phyloP scores from a whole-genome alignment of 208 protist genomes.

The Trypanosoma lewisi region DNA sequence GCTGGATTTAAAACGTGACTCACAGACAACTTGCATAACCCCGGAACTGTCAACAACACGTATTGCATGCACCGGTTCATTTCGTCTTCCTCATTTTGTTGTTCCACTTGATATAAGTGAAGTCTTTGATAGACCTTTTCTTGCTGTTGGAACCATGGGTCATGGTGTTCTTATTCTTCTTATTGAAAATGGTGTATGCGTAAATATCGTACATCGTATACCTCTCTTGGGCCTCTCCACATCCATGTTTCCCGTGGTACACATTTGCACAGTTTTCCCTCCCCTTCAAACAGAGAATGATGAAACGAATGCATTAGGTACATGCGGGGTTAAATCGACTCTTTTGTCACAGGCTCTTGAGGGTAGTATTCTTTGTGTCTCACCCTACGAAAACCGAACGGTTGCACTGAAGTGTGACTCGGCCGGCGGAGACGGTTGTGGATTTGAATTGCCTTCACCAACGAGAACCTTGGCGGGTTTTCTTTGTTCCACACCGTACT shows the following conservation, averaged over 20 bases:
- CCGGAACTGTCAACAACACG: background rate
- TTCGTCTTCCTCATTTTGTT: slow-evolving; percentile 46
- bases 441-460: slow-evolving; percentile 13
- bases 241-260: slow-evolving; percentile 50
- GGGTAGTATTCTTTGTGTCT: slow-evolving; percentile 47
- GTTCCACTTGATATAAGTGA: slow-evolving; percentile 74
- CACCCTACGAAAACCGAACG: slow-evolving; percentile 42
- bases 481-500: slow-evolving; percentile 16
- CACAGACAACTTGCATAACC: background rate
- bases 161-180: slow-evolving; percentile 68
- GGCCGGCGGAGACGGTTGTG: slow-evolving; percentile 24
- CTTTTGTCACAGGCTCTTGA: slow-evolving; percentile 31
- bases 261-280: slow-evolving; percentile 43
- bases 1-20: slow-evolving; percentile 13
- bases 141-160: slow-evolving; percentile 67
- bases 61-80: slow-evolving; percentile 21
- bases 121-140: slow-evolving; percentile 39
- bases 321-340: slow-evolving; percentile 23
- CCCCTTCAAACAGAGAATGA: background rate
- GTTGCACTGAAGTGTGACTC: slow-evolving; percentile 35
- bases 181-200: slow-evolving; percentile 32
- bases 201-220: slow-evolving; percentile 35
- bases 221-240: slow-evolving; percentile 37
- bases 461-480: slow-evolving; percentile 5
- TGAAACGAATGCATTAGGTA: background rate